Base-by-base conservation (phyloP, 768 basidiomycete species). In the Cyclocybe cylindracea region DNA sequence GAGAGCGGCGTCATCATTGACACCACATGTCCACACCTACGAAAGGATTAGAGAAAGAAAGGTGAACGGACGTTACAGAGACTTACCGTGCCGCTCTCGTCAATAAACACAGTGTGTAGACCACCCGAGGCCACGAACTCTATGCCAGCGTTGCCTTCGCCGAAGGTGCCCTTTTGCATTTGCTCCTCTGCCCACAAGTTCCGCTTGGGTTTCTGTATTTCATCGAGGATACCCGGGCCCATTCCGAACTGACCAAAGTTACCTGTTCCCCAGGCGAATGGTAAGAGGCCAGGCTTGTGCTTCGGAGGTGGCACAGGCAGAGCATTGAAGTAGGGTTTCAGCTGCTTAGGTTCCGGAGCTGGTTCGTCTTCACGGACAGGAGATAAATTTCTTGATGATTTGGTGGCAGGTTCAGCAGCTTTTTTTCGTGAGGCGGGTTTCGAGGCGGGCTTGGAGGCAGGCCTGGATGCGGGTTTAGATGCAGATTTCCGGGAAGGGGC, bases 191-290 rank as follows among this genome's bases (percentile, higher is more conserved):
- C 78, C 86, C 88, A 91, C 0, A 68, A 55, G 65, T 91, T 94
- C 50, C 85, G 80, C 61, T 80, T 86, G 7, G 94, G 94, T 57
- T 86, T 87, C 47, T 78, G 70, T 50, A 88, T 78, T 68, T 96
- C 92, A 51, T 76, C 84, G 32, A 93, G 72, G 44, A 73, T 64
- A 56, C 86, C 83, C 4, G 84, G 83, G 35, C 96, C 96, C 75
- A 96, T 82, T 32, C 95, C 97, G 62, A 97, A 89, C 68, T 98
- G 95, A 31, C 94, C 95, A 72, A 94, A 93, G 69, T 96, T 94
- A 24, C 94, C 94, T 9, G 87, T 85, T 6, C 96, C 96, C 83
- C 91, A 98, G 7, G 82, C 86, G 57, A 94, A 96, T 13, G 94
- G 76, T 38, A 86, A 78, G 10, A 83, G 78, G 33, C 86, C 77